Evolutionary conservation across 2,329 filamentous ascomycete genomes (phyloP).

Genomic region (Acrodontium crateriforme): DNA sequence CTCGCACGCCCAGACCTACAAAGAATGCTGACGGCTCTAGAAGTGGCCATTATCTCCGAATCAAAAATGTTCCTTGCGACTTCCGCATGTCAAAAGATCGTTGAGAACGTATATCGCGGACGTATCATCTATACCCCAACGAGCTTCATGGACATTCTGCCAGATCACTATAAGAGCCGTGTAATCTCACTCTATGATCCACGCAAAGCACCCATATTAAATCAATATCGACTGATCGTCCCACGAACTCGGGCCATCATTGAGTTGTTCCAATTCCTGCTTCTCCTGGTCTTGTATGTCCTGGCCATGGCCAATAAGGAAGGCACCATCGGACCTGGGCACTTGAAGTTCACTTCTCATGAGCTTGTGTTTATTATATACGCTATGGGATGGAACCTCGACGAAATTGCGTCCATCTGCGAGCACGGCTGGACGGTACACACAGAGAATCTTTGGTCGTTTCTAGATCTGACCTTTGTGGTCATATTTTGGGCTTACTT

Average conservation of each 20-base stretch:
- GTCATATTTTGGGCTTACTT: conserved; percentile 57
- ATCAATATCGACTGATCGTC: conserved; percentile 75
- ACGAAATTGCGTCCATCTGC: conserved; percentile 62
- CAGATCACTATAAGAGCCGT: conserved; percentile 73
- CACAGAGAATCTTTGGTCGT: conserved; percentile 79
- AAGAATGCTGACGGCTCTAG: conserved; percentile 59
- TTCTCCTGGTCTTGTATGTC: conserved; percentile 56
- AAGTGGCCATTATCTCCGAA: conserved; percentile 71
- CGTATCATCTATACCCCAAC: conserved; percentile 71
- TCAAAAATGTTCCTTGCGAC: conserved; percentile 66
- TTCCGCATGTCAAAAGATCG: conserved; percentile 67
- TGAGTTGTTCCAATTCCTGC: conserved; percentile 59
- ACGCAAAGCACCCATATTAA: conserved; percentile 57
- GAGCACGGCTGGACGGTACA: conserved; percentile 71
- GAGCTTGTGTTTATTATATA: conserved; percentile 62
- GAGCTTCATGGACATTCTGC: conserved; percentile 68
- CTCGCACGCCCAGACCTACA: conserved; percentile 34
- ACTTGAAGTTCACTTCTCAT: conserved; percentile 27
- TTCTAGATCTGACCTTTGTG: conserved; percentile 69
- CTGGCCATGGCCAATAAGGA: conserved; percentile 57
- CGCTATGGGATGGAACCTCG: conserved; percentile 63
- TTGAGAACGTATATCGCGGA: conserved; percentile 70
- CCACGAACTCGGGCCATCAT: conserved; percentile 63
- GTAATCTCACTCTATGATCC: conserved; percentile 73
- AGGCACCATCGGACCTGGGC: conserved; percentile 27